A percentile compares a stretch with the other conserved stretches of the same genome.
These are phyloP conservation scores for Solanum phureja DNA, from an alignment of 257 asterid species.

Conservation along the genomic window DNA sequence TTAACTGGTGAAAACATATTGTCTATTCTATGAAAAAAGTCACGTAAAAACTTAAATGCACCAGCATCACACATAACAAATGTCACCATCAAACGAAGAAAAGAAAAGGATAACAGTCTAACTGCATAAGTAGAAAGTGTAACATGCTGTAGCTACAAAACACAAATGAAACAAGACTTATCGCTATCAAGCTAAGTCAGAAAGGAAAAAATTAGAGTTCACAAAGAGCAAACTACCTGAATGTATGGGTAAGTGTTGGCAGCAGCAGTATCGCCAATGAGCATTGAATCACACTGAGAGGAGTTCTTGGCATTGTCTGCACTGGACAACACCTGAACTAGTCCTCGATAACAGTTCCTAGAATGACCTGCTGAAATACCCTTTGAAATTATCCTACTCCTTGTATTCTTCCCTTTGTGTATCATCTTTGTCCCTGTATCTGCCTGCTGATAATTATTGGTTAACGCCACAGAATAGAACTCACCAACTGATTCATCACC, in stretches of 20 bases:
- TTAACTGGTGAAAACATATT: not conserved
- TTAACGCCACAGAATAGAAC: slow-evolving; percentile 89
- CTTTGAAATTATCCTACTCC: slow-evolving; percentile 89
- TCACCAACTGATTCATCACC: slow-evolving; percentile 96
- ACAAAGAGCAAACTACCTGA: slow-evolving; percentile 41
- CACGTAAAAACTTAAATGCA: not conserved
- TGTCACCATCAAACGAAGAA: not conserved
- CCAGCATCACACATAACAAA: not conserved
- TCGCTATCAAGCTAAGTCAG: not conserved
- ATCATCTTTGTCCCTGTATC: slow-evolving; percentile 98
- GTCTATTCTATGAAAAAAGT: not conserved
- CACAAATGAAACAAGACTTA: not conserved
- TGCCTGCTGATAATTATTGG: slow-evolving; percentile 92
- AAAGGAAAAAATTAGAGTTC: not conserved
- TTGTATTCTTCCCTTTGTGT: slow-evolving; percentile 90
- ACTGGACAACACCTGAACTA: slow-evolving; percentile 78
- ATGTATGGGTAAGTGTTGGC: slow-evolving; percentile 93
- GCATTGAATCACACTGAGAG: slow-evolving; percentile 97
- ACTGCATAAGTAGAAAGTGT: not conserved
- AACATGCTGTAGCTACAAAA: not conserved
- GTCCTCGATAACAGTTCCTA: slow-evolving; percentile 84
- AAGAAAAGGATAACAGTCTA: not conserved
- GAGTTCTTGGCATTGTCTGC: slow-evolving; percentile 75
- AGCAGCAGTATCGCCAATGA: slow-evolving; percentile 74
- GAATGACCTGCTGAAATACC: slow-evolving; percentile 93